Evolutionary conservation across 441 rosid genomes (phyloP).

Genomic region (Mallotus japonicus): DNA sequence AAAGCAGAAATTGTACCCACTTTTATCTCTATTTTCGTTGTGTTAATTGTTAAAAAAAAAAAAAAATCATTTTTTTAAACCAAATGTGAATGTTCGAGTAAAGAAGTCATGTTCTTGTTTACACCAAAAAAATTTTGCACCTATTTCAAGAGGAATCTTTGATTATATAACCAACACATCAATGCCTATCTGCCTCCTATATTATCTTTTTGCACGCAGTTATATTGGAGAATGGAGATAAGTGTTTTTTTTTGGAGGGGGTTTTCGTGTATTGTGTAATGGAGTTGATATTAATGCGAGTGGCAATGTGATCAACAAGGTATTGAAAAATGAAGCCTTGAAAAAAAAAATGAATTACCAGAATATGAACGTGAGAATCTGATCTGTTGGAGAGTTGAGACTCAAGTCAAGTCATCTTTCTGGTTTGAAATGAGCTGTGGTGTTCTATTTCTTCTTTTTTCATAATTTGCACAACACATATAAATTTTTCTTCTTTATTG

Average conservation of each 20-base stretch:
- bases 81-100: constrained; percentile 12
- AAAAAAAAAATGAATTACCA: neutral
- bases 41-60: too few relatives aligned
- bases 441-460: neutral
- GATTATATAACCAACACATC: neutral
- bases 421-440: too few relatives aligned
- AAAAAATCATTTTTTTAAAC: too few relatives aligned
- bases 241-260: neutral
- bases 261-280: neutral
- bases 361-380: too few relatives aligned
- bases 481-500: too few relatives aligned
- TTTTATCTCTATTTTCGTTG: too few relatives aligned
- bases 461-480: too few relatives aligned
- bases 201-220: neutral
- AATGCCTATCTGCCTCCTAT: neutral
- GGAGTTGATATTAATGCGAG: neutral
- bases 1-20: too few relatives aligned
- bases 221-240: neutral
- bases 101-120: constrained; percentile 1
- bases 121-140: constrained; percentile 17
- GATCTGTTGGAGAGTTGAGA: too few relatives aligned
- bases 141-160: constrained; percentile 42
- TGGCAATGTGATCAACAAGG: neutral
- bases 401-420: too few relatives aligned
- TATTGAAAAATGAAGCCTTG: neutral